Percentiles rank a stretch among this genome's conserved stretches.
phyloP scores from a whole-genome alignment of 2,329 filamentous ascomycete genomes.

The Lecanicillium sp. region DNA sequence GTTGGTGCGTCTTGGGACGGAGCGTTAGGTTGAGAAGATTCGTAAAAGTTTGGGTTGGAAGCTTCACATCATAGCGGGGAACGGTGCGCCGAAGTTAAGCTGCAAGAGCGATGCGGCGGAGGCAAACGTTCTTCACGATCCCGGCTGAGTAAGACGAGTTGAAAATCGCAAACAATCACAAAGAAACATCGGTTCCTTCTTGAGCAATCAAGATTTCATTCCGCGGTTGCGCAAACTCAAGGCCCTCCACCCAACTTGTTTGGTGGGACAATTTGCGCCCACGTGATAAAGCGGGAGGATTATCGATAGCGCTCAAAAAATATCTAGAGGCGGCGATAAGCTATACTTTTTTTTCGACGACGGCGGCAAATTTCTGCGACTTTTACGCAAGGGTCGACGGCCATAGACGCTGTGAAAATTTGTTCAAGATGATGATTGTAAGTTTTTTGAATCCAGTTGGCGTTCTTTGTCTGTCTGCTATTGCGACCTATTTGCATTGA shows the following conservation, averaged over 20 bases:
- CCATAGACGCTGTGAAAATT: conserved; percentile 3
- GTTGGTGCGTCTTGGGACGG: conserved; percentile 1
- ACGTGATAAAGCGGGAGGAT: conserved; percentile 27
- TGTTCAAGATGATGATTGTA: conserved; percentile 23
- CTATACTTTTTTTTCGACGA: conserved; percentile 18
- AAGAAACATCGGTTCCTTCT: background rate
- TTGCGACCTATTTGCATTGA: no score
- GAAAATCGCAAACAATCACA: background rate
- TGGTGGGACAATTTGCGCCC: conserved; percentile 32
- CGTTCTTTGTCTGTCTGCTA: no score
- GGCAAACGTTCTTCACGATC: no score
- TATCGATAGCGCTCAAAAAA: conserved; percentile 21
- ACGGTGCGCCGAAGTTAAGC: background rate
- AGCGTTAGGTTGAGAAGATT: conserved; percentile 5
- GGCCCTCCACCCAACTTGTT: conserved; percentile 15
- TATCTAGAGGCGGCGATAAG: conserved; percentile 15
- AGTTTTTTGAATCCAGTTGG: conserved; percentile 9
- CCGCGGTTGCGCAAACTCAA: conserved; percentile 5
- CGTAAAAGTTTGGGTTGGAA: conserved; percentile 2
- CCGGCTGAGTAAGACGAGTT: no score
- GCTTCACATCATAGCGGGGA: conserved; percentile 12
- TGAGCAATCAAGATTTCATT: no score
- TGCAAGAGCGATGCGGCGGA: background rate
- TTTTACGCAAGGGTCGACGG: background rate
- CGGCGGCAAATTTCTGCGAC: conserved; percentile 5